These are phyloP conservation scores for Akebia trifoliata DNA, from an alignment of 164 flowering plant genomes.

Conservation along the genomic window DNA sequence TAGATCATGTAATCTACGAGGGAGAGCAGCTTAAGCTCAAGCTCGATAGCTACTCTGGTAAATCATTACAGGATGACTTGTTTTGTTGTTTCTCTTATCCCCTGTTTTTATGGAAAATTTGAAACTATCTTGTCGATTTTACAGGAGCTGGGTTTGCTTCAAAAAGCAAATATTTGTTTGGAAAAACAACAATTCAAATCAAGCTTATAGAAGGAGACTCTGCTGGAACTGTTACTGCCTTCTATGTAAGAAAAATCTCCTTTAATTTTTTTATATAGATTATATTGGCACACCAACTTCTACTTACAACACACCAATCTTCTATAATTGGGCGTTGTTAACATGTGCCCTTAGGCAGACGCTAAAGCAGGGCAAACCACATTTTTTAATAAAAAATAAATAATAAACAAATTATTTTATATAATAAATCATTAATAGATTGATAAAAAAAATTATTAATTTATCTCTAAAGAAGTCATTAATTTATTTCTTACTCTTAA, in stretches of 20 bases:
- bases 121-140: not conserved
- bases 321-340: too few relatives aligned
- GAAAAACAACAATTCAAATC: constrained; percentile 73
- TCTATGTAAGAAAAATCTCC: constrained; percentile 50
- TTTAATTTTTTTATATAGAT: not conserved
- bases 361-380: too few relatives aligned
- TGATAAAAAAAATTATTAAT: too few relatives aligned
- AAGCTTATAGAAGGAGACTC: constrained; percentile 95
- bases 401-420: too few relatives aligned
- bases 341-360: too few relatives aligned
- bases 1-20: constrained; percentile 60
- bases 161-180: constrained; percentile 85
- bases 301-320: not conserved
- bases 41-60: constrained; percentile 86
- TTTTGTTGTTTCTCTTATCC: not conserved
- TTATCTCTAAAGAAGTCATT: too few relatives aligned
- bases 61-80: not conserved
- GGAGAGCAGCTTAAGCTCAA: constrained; percentile 77
- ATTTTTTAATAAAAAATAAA: too few relatives aligned
- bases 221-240: constrained; percentile 98
- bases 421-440: too few relatives aligned
- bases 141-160: constrained; percentile 90
- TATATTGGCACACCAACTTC: too few relatives aligned
- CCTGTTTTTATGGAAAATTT: not conserved
- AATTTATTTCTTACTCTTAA: too few relatives aligned